Conservation (phyloP, 2,329 filamentous ascomycete species). For the Penicillium paneum region DNA sequence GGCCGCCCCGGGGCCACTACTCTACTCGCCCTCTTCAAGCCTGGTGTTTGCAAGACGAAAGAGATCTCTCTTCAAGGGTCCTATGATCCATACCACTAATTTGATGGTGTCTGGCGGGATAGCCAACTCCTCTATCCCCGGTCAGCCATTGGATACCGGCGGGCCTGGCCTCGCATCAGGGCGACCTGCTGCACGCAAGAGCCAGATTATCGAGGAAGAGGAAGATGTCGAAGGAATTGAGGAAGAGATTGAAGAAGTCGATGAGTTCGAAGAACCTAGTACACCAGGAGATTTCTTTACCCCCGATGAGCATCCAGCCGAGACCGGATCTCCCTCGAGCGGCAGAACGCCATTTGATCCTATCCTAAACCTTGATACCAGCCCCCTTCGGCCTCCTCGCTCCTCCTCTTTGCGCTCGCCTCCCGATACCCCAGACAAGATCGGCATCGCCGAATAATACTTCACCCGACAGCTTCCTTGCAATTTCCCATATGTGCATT, state of each 20-base stretch:
- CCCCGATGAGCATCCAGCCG: slow-evolving; percentile 11
- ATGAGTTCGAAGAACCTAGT: slow-evolving; percentile 35
- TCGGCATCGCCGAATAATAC: slow-evolving; percentile 7
- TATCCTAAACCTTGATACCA: slow-evolving; percentile 31
- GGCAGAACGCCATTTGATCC: slow-evolving; percentile 32
- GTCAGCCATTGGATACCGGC: slow-evolving; percentile 21
- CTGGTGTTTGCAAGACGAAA: slow-evolving; percentile 48
- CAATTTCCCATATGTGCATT: background rate
- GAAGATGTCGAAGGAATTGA: slow-evolving; percentile 40
- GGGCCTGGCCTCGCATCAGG: slow-evolving; percentile 15
- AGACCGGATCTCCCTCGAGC: slow-evolving; percentile 17
- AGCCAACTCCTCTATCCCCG: slow-evolving; percentile 35
- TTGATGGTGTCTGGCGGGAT: slow-evolving; percentile 34
- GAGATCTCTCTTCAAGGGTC: slow-evolving; percentile 46
- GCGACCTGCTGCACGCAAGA: slow-evolving; percentile 36
- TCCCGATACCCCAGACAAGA: slow-evolving; percentile 9
- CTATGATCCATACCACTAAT: slow-evolving; percentile 42
- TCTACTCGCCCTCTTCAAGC: slow-evolving; percentile 42
- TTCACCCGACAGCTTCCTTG: slow-evolving; percentile 14
- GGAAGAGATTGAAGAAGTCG: slow-evolving; percentile 43
- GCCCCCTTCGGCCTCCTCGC: slow-evolving; percentile 34
- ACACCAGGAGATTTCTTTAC: slow-evolving; percentile 22
- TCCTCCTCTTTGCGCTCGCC: slow-evolving; percentile 37
- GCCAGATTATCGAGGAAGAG: slow-evolving; percentile 46
- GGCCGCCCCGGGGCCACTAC: slow-evolving; percentile 33